A percentile compares a stretch with the other conserved stretches of the same genome.
Evolutionary conservation across 2,329 filamentous ascomycete species (phyloP).

Genomic region (Pseudogymnoascus sp.): DNA sequence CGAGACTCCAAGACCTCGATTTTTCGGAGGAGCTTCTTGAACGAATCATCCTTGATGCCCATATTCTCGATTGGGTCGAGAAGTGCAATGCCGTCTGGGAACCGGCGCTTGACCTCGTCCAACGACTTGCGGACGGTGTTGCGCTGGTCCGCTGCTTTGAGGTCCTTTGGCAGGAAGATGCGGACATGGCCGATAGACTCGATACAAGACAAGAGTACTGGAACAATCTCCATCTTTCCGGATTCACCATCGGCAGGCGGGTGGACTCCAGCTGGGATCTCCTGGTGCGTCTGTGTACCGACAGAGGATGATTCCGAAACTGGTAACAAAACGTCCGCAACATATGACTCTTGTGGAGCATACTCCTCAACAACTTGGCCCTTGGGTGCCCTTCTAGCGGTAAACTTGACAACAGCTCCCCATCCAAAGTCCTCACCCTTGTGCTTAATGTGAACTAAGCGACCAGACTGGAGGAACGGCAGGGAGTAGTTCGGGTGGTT

Average conservation of each 20-base stretch:
- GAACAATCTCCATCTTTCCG: constrained; percentile 71
- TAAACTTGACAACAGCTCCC: constrained; percentile 77
- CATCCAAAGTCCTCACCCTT: constrained; percentile 80
- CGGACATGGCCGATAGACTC: constrained; percentile 77
- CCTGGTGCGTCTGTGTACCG: constrained; percentile 50
- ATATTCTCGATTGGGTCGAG: constrained; percentile 95
- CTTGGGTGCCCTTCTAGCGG: constrained; percentile 56
- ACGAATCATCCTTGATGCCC: constrained; percentile 83
- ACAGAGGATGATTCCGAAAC: constrained; percentile 46
- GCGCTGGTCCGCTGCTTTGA: constrained; percentile 59
- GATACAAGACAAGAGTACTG: constrained; percentile 77
- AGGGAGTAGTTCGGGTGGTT: constrained; percentile 83
- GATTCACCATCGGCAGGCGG: constrained; percentile 56
- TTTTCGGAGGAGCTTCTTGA: constrained; percentile 89
- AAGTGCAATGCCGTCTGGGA: constrained; percentile 83
- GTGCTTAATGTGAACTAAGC: constrained; percentile 78
- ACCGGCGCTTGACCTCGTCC: constrained; percentile 73
- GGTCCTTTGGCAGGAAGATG: constrained; percentile 72
- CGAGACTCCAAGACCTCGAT: constrained; percentile 94
- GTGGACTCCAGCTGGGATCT: constrained; percentile 53
- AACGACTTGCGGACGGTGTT: constrained; percentile 60
- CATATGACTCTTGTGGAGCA: constrained; percentile 65
- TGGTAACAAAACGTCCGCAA: constrained; percentile 73
- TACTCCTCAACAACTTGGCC: constrained; percentile 58
- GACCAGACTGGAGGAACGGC: constrained; percentile 78